Evolutionary conservation across 2,329 filamentous ascomycete genomes (phyloP).

Genomic region (Iodosphaeria phyllophila): DNA sequence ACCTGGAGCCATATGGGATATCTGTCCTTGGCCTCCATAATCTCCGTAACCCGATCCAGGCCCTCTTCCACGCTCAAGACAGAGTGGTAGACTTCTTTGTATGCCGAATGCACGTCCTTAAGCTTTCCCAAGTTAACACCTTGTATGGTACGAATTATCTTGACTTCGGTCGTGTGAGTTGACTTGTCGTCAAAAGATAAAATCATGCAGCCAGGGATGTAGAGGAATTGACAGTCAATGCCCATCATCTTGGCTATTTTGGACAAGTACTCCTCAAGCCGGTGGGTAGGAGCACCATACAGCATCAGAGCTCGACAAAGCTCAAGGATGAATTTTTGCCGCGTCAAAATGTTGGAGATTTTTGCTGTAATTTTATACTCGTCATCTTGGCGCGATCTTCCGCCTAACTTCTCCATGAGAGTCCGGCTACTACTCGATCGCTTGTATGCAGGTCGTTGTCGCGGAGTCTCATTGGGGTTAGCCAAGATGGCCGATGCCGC

Average conservation of each 20-base stretch:
- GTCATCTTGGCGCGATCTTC: conserved; percentile 20
- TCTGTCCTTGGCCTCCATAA: conserved; percentile 36
- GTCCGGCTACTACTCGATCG: conserved; percentile 19
- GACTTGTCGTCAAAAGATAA: conserved; percentile 66
- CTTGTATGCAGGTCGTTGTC: conserved; percentile 16
- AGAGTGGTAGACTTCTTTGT: conserved; percentile 47
- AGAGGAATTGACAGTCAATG: conserved; percentile 78
- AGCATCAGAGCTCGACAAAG: conserved; percentile 76
- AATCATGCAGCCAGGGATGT: conserved; percentile 85
- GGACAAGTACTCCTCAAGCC: conserved; percentile 77
- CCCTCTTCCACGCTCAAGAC: conserved; percentile 38
- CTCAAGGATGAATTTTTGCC: conserved; percentile 69
- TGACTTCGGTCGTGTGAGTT: conserved; percentile 48
- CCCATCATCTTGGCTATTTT: conserved; percentile 81
- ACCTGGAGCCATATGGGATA: conserved; percentile 34
- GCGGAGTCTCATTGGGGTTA: conserved; percentile 3
- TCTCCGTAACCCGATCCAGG: conserved; percentile 27
- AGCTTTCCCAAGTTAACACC: conserved; percentile 43
- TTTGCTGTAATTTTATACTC: conserved; percentile 27
- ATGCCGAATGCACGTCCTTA: conserved; percentile 39
- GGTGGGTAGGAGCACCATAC: conserved; percentile 79
- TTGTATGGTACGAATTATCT: conserved; percentile 38
- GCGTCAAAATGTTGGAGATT: conserved; percentile 51
- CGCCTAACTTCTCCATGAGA: conserved; percentile 13
- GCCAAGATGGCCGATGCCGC: conserved; percentile 20